phyloP scores from a whole-genome alignment of 1,284 basidiomycete genomes.

The Exobasidium rhododendri region DNA sequence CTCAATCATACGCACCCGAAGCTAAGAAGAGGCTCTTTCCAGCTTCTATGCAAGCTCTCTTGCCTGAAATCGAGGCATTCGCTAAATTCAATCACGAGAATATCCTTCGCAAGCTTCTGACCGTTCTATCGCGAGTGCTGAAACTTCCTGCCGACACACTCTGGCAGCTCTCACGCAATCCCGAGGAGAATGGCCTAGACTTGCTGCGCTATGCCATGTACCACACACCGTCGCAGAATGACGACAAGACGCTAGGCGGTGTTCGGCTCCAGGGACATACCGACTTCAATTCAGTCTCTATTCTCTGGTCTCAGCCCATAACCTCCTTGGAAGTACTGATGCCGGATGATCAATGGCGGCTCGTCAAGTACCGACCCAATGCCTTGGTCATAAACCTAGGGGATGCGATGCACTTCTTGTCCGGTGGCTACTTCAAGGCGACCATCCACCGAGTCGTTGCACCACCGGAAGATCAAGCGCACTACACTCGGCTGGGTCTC shows the following conservation, averaged over 20 bases:
- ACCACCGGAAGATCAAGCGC: slow-evolving; percentile 56
- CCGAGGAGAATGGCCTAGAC: slow-evolving; percentile 56
- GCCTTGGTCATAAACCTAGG: slow-evolving; percentile 52
- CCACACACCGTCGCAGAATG: slow-evolving; percentile 54
- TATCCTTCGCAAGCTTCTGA: slow-evolving; percentile 56
- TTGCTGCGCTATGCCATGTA: slow-evolving; percentile 58
- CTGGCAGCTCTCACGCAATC: slow-evolving; percentile 56
- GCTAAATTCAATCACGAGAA: slow-evolving; percentile 53
- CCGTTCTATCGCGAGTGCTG: slow-evolving; percentile 56
- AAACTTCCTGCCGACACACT: slow-evolving; percentile 57
- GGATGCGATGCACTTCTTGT: slow-evolving; percentile 50
- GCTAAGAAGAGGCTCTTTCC: slow-evolving; percentile 34
- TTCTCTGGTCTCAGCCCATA: slow-evolving; percentile 58
- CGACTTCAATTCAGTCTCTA: slow-evolving; percentile 57
- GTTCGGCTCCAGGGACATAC: slow-evolving; percentile 57
- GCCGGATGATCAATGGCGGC: slow-evolving; percentile 56
- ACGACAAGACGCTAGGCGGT: slow-evolving; percentile 54
- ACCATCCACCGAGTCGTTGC: slow-evolving; percentile 57
- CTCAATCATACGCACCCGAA: slow-evolving; percentile 41
- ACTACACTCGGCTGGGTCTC: slow-evolving; percentile 55
- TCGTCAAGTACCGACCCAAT: slow-evolving; percentile 55
- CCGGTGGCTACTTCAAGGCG: slow-evolving; percentile 51
- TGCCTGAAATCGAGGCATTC: slow-evolving; percentile 56
- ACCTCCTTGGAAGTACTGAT: slow-evolving; percentile 57
- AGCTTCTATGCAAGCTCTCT: slow-evolving; percentile 29